phyloP scores from a whole-genome alignment of 371 early-diverging fungal species.

The Blakeslea trispora region DNA sequence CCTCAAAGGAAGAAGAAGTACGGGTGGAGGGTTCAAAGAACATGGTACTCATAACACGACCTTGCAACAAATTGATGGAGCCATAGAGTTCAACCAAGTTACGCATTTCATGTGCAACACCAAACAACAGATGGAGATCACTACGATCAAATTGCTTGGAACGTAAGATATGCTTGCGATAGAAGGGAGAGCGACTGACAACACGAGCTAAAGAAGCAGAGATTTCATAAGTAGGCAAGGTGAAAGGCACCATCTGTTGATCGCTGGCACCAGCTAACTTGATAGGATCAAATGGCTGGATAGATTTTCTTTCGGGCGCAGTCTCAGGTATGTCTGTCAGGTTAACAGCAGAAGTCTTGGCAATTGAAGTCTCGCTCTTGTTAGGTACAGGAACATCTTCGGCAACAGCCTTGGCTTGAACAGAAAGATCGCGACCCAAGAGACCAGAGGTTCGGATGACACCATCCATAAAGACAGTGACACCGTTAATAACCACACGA shows the following conservation, averaged over 20 bases:
- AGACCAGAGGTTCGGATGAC: conserved; percentile 42
- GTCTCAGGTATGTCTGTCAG: conserved; percentile 18
- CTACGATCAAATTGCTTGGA: conserved; percentile 89
- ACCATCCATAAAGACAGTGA: conserved; percentile 86
- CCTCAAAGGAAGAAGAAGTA: conserved; percentile 89
- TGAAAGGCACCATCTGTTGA: conserved; percentile 39
- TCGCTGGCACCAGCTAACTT: conserved; percentile 43
- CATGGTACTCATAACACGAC: conserved; percentile 90
- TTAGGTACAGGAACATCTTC: conserved; percentile 83
- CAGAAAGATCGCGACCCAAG: conserved; percentile 58
- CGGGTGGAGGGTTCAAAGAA: conserved; percentile 97
- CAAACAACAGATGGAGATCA: conserved; percentile 92
- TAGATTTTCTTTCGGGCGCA: conserved; percentile 24
- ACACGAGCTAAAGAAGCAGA: conserved; percentile 68
- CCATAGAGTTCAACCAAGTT: conserved; percentile 89
- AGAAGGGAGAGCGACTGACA: conserved; percentile 86
- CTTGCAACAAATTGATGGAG: conserved; percentile 77
- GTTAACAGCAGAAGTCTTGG: conserved; percentile 38
- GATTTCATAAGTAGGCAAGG: conserved; percentile 45
- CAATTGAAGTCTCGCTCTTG: conserved; percentile 63
- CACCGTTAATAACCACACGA: conserved; percentile 84
- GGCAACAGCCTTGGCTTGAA: conserved; percentile 41
- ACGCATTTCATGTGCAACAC: conserved; percentile 96
- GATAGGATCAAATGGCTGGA: conserved; percentile 25
- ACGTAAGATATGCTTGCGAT: conserved; percentile 86